Conservation (phyloP, 1,284 basidiomycete species). For the Xerocomus amazonicus region DNA sequence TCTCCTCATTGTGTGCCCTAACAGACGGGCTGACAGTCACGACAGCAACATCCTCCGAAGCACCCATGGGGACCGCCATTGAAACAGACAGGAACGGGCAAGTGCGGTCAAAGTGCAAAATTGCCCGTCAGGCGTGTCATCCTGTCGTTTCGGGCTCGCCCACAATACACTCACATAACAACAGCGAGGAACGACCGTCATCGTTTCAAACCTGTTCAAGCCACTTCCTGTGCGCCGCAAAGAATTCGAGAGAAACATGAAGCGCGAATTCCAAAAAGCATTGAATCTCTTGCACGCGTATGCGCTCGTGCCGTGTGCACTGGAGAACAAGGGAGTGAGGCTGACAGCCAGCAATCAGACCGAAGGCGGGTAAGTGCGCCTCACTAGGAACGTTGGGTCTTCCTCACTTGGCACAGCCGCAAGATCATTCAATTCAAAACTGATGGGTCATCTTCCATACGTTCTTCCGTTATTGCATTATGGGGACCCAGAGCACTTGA, state of each 20-base stretch:
- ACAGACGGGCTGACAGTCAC: conserved; percentile 67
- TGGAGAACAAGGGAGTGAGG: conserved; percentile 59
- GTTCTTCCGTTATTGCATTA: conserved; percentile 68
- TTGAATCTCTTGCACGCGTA: conserved; percentile 84
- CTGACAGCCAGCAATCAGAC: conserved; percentile 74
- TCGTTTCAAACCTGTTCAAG: conserved; percentile 72
- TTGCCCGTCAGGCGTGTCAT: conserved; percentile 68
- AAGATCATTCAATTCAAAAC: conserved; percentile 75
- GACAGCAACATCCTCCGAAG: conserved; percentile 68
- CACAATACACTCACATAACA: not conserved
- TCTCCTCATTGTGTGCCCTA: conserved; percentile 89
- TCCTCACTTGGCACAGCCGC: conserved; percentile 44
- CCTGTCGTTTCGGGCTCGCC: not conserved
- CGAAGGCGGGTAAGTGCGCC: conserved; percentile 62
- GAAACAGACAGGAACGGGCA: conserved; percentile 67
- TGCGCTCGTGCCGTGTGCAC: conserved; percentile 77
- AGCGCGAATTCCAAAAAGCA: conserved; percentile 89
- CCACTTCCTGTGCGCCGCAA: conserved; percentile 89
- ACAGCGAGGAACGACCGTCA: conserved; percentile 86
- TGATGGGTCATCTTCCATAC: conserved; percentile 58
- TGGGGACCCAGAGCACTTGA: conserved; percentile 86
- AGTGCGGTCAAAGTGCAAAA: conserved; percentile 49
- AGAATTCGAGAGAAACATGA: conserved; percentile 86
- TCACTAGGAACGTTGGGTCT: not conserved
- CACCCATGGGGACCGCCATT: conserved; percentile 77